These are phyloP conservation scores for Moesziomyces parantarcticus DNA, from an alignment of 1,284 basidiomycete species.

Conservation along the genomic window DNA sequence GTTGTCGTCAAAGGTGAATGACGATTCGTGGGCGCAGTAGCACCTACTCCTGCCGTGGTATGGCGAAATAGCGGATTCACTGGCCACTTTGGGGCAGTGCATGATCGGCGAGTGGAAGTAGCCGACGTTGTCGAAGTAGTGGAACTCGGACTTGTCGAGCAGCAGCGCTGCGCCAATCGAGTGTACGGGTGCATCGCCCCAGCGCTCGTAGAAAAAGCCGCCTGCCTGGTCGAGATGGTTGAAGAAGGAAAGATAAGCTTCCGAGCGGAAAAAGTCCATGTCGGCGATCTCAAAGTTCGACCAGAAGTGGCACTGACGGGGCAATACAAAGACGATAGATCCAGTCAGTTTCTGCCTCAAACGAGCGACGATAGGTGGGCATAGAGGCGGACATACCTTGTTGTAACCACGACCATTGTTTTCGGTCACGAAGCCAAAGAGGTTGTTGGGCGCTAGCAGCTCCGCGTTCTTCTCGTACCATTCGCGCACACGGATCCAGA, in stretches of 20 bases:
- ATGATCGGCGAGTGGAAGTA: constrained; percentile 59
- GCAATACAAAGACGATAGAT: background rate
- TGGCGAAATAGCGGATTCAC: constrained; percentile 13
- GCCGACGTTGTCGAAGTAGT: constrained; percentile 62
- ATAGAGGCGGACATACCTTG: constrained; percentile 59
- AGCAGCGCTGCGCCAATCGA: constrained; percentile 64
- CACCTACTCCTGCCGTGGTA: constrained; percentile 28
- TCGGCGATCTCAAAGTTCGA: constrained; percentile 76
- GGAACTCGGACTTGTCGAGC: constrained; percentile 53
- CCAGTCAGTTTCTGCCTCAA: background rate
- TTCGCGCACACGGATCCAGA: constrained; percentile 79
- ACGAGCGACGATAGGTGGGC: background rate
- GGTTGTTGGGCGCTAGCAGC: constrained; percentile 77
- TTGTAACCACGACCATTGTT: constrained; percentile 74
- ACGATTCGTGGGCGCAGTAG: constrained; percentile 42
- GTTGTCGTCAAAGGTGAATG: constrained; percentile 36
- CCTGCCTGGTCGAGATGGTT: constrained; percentile 80
- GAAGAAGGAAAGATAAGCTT: constrained; percentile 82
- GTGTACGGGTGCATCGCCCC: constrained; percentile 81
- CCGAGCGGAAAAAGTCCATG: constrained; percentile 79
- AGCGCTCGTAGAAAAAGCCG: constrained; percentile 74
- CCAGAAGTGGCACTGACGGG: constrained; percentile 77
- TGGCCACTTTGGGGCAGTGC: constrained; percentile 52
- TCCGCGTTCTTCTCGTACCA: constrained; percentile 78
- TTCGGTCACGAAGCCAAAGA: constrained; percentile 80